Base-by-base conservation (phyloP, 2,329 filamentous ascomycete species). In the Colletotrichum sp. region DNA sequence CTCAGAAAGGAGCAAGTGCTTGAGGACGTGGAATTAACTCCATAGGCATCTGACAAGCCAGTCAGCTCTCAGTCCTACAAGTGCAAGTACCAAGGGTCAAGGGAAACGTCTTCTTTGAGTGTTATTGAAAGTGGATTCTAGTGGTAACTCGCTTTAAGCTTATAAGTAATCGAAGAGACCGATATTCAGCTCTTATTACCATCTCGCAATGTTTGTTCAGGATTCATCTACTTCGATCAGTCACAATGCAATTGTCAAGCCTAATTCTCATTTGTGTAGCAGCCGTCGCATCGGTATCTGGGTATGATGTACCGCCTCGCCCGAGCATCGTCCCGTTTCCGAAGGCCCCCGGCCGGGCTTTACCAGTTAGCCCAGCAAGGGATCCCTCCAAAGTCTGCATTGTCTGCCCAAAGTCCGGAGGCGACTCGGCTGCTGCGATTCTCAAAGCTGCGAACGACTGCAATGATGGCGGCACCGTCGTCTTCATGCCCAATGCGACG, bases 391-490 rank as follows among this genome's bases (percentile, higher is more conserved):
- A 57, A 21, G 33, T 38, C 9, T 38, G 61, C 61, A 21, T 38
- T 12, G 61, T 64, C 1, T 31, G 18, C 5, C 24, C 57, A 21
- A 21, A n/a, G 12, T 4, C 43, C n/a, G n/a, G 13, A 13, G 29
- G 43, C 38, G 63, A 66, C 15, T 21, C 43, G 65, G 80, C 82
- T 1, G 76, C 82, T 1, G 85, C 87, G 67, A 88, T 93, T 70
- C 77, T 92, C 8, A 80, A 84, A 2, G 90, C 91, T 0, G 81
- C 92, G 63, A 82, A 90, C 54, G 78, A 85, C 69, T 93, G 91
- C 81, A 93, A 93, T 77, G 81, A 90, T 70, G 91, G 91, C 7
- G 92, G 92, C 7, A 89, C 88, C 8, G 88, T 92, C 4, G 16
- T 84, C 93, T 3, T 89, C 93, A 51, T 51, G 43, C 54, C 34